Percentiles rank a stretch among this genome's conserved stretches.
These are phyloP conservation scores for Volutella citrinella DNA, from an alignment of 2,329 filamentous ascomycete genomes.

Conservation along the genomic window DNA sequence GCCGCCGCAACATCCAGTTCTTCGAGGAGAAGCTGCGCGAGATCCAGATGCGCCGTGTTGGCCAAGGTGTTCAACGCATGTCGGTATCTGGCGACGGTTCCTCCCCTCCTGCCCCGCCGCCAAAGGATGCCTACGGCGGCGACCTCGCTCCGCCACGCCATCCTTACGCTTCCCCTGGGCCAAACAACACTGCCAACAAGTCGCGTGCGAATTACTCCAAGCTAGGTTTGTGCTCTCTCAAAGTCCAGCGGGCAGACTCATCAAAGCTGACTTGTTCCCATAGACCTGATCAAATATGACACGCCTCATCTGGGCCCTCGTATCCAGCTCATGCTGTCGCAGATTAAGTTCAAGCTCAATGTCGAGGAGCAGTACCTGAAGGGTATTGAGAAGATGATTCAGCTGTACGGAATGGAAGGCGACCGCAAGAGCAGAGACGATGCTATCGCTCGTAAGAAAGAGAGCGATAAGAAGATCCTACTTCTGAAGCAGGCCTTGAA, in stretches of 20 bases:
- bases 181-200: constrained; percentile 66
- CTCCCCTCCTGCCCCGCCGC: constrained; percentile 62
- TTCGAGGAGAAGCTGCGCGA: constrained; percentile 90
- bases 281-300: constrained; percentile 98
- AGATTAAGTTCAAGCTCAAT: constrained; percentile 97
- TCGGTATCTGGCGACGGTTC: constrained; percentile 46
- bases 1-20: constrained; percentile 89
- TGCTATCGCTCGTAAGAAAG: constrained; percentile 82
- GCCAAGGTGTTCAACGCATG: constrained; percentile 65
- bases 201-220: constrained; percentile 90
- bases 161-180: constrained; percentile 69
- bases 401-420: constrained; percentile 94
- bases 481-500: constrained; percentile 93
- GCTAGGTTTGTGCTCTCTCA: constrained; percentile 62
- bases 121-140: constrained; percentile 62
- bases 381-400: constrained; percentile 98
- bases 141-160: constrained; percentile 79
- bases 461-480: constrained; percentile 98
- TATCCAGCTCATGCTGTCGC: constrained; percentile 98
- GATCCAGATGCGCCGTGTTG: constrained; percentile 76
- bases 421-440: constrained; percentile 94
- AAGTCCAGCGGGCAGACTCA: constrained; percentile 3
- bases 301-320: constrained; percentile 92
- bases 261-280: constrained; percentile 5
- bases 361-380: constrained; percentile 99